These are phyloP conservation scores for Vitis cinerea DNA, from an alignment of 164 flowering plant genomes.

Conservation along the genomic window DNA sequence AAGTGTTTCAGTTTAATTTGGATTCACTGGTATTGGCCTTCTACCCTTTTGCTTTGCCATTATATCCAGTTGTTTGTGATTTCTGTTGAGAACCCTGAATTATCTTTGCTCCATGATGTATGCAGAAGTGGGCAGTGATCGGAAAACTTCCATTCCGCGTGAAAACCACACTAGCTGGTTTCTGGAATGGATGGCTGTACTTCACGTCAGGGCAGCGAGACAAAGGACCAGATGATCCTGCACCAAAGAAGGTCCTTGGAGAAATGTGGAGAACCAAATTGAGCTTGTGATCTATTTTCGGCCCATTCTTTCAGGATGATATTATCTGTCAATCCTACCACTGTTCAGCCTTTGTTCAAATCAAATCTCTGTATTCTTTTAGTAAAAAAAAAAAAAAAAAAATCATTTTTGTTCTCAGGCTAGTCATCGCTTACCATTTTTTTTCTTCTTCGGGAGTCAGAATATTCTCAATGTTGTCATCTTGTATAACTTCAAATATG, in stretches of 20 bases:
- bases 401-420: no score
- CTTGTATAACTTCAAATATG: no score
- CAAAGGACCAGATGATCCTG: slow-evolving; percentile 68
- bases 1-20: slow-evolving; percentile 54
- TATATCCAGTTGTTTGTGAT: not conserved
- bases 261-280: slow-evolving; percentile 64
- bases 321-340: no score
- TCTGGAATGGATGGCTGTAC: slow-evolving; percentile 73
- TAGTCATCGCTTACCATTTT: no score
- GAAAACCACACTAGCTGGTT: slow-evolving; percentile 66
- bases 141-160: slow-evolving; percentile 63
- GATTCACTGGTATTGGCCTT: slow-evolving; percentile 43
- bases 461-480: no score
- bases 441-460: no score
- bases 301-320: no score
- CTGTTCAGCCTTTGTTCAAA: no score
- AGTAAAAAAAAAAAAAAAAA: no score
- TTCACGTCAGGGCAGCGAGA: slow-evolving; percentile 79
- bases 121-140: slow-evolving; percentile 68
- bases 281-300: not conserved
- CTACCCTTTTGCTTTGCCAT: not conserved
- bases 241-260: slow-evolving; percentile 60
- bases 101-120: not conserved
- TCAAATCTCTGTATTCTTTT: no score
- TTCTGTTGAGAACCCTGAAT: not conserved